Base-by-base conservation (phyloP, 352 stramenopile species). In the Pythium sp. region DNA sequence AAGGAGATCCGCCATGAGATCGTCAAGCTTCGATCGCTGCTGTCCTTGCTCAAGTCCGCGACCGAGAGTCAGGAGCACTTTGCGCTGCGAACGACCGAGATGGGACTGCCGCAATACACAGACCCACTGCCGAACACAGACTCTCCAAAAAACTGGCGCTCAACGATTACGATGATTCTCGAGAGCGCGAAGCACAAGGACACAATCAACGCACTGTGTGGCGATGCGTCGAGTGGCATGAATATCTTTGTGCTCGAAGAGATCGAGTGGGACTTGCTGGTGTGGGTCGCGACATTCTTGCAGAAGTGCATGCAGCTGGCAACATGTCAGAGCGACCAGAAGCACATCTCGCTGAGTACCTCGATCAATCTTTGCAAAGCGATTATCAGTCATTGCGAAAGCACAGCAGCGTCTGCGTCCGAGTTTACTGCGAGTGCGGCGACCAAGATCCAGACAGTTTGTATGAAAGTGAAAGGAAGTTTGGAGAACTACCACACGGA, bases 351-450 rank as follows among this genome's bases (percentile, higher is more conserved):
- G 51, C 66, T 91, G 62, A 93, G 84, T 67, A 93, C 83, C 61
- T 93, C 84, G 53, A 81, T 88, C 64, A 93, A 91, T 72, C 77
- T 91, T 32, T 91, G 80, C 79, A 93, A 91, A 73, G 84, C 79
- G 54, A 91, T 93, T 53, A 82, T 93, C 59, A 74, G 73, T n/a
- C 73, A 89, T 38, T 93, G 84, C 64, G 84, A 93, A 55, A 91
- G 71, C 60, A 93, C 82, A 0, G 80, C 80, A 20, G 81, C 81
- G 18, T 85, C 84, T 0, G 78, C 78, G 3, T 87, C 82, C 6
- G 78, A 90, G 54, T 90, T 91, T 56, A 80, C 72, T 5, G 73
- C 77, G 5, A 80, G 58, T 41, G 79, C 79, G 0, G 80, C 76
- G 30, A 81, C 72, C 56, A 93, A 93, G 72, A 81, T 93, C 54